phyloP scores from a whole-genome alignment of 805 yeast species.

The Starmerella vitae region DNA sequence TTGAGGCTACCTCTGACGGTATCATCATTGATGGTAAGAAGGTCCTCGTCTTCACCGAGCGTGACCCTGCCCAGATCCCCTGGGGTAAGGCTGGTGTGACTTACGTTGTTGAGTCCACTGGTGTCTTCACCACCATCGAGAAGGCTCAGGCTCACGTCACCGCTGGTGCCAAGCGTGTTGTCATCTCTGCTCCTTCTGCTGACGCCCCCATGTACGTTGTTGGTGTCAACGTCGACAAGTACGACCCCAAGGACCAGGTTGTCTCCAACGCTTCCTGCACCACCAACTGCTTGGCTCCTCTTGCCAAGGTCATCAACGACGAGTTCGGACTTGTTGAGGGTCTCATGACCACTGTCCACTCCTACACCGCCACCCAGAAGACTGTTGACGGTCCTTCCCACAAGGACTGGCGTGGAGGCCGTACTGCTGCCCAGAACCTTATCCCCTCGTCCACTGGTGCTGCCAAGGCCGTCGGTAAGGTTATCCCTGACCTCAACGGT shows the following conservation, averaged over 20 bases:
- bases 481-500: constrained; percentile 79
- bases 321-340: constrained; percentile 79
- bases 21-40: constrained; percentile 50
- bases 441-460: constrained; percentile 96
- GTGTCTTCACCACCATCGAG: constrained; percentile 75
- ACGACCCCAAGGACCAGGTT: constrained; percentile 61
- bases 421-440: constrained; percentile 91
- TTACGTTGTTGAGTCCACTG: constrained; percentile 84
- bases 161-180: constrained; percentile 90
- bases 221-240: constrained; percentile 77
- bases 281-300: constrained; percentile 90
- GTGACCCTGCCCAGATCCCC: constrained; percentile 76
- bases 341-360: constrained; percentile 92
- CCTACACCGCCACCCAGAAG: constrained; percentile 93
- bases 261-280: constrained; percentile 92
- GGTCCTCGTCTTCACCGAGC: constrained; percentile 60
- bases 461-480: constrained; percentile 95
- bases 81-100: constrained; percentile 74
- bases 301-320: constrained; percentile 81
- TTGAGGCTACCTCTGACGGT: constrained; percentile 41
- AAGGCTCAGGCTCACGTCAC: constrained; percentile 73
- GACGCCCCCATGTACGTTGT: constrained; percentile 93
- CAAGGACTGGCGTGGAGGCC: constrained; percentile 98
- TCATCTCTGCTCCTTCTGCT: constrained; percentile 86
- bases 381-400: constrained; percentile 94